Conservation (phyloP, 1,284 basidiomycete species). For the Apiotrichum brassicae region DNA sequence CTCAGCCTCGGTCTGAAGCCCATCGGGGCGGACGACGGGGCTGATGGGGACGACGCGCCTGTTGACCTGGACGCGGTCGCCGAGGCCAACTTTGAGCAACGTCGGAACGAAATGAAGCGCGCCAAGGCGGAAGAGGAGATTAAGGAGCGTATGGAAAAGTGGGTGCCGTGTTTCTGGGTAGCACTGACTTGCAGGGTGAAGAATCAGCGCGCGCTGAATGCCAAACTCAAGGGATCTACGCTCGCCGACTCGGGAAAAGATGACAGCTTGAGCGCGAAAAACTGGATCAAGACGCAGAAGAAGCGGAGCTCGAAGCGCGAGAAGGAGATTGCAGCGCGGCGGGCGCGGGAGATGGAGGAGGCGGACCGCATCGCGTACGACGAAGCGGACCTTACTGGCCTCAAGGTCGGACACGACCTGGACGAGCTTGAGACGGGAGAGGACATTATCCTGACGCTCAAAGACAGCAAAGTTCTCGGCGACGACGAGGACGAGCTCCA, state of each 20-base stretch:
- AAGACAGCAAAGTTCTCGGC: constrained; percentile 88
- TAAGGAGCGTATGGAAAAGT: constrained; percentile 79
- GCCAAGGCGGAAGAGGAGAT: constrained; percentile 69
- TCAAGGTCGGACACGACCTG: constrained; percentile 94
- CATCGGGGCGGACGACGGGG: constrained; percentile 61
- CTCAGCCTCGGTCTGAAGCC: constrained; percentile 90
- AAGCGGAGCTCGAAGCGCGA: constrained; percentile 80
- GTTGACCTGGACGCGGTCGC: constrained; percentile 60
- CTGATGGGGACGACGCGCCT: constrained; percentile 13
- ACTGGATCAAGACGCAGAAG: constrained; percentile 84
- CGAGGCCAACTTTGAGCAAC: constrained; percentile 72
- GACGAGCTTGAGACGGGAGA: constrained; percentile 87
- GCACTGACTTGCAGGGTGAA: constrained; percentile 6
- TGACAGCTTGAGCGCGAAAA: constrained; percentile 56
- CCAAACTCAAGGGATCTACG: constrained; percentile 81
- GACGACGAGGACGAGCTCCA: constrained; percentile 97
- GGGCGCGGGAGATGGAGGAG: constrained; percentile 69
- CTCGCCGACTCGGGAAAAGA: constrained; percentile 71
- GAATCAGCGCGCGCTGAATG: constrained; percentile 61
- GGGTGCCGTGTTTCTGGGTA: constrained; percentile 50
- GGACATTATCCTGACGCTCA: constrained; percentile 89
- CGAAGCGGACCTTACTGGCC: constrained; percentile 74
- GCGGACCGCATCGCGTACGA: constrained; percentile 73
- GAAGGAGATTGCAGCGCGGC: constrained; percentile 63
- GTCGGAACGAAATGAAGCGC: constrained; percentile 62